These are phyloP conservation scores for Fusarium multiceps DNA, from an alignment of 2,329 filamentous ascomycete species.

Conservation along the genomic window DNA sequence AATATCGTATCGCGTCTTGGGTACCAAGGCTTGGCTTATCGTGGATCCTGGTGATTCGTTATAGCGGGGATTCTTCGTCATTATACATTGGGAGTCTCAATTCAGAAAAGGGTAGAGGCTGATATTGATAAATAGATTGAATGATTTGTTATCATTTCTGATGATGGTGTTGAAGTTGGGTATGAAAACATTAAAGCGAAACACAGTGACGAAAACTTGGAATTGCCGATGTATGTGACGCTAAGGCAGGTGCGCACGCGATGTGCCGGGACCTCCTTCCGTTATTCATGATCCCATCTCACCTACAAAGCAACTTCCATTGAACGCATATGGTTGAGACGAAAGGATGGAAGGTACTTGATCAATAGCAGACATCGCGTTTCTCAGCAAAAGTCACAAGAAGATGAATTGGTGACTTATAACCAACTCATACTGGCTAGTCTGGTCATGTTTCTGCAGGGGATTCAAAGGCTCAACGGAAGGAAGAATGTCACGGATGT, in stretches of 20 bases:
- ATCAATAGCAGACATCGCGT: background rate
- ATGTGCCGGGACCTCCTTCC: conserved; percentile 10
- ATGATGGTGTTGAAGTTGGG: conserved; percentile 11
- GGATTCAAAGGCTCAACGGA: background rate
- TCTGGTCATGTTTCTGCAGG: conserved; percentile 2
- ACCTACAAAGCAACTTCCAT: background rate
- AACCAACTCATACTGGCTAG: background rate
- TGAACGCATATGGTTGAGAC: too few relatives aligned
- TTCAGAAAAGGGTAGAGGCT: background rate
- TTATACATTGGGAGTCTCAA: background rate
- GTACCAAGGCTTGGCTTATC: conserved; percentile 28
- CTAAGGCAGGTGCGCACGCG: conserved; percentile 26
- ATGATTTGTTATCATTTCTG: background rate
- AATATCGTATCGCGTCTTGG: conserved; percentile 29
- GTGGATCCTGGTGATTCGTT: conserved; percentile 16
- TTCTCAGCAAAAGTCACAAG: background rate
- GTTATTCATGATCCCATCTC: background rate
- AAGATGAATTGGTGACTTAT: background rate
- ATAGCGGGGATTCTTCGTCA: conserved; percentile 16
- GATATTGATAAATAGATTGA: background rate
- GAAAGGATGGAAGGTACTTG: too few relatives aligned
- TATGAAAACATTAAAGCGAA: background rate
- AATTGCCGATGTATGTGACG: conserved; percentile 28
- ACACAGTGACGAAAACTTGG: conserved; percentile 8
- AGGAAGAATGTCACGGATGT: background rate